Percentiles rank a stretch among this genome's conserved stretches.
Evolutionary conservation across 768 basidiomycete species (phyloP).

Genomic region (Hygrophorus pudorinus): DNA sequence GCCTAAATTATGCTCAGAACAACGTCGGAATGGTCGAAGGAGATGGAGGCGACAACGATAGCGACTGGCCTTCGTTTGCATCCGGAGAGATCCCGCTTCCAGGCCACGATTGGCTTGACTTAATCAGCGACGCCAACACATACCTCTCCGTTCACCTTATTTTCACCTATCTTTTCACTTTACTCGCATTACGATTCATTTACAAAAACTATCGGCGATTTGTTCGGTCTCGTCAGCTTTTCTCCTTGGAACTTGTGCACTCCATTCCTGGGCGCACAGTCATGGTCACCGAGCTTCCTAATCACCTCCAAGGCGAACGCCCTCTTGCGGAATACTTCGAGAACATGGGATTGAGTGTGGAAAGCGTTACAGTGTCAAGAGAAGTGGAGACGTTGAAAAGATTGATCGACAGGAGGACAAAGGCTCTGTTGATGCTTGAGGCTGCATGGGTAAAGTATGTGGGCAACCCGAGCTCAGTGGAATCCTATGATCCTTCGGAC

Average conservation of each 20-base stretch:
- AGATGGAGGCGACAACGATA: slow-evolving; percentile 34
- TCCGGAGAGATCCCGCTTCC: slow-evolving; percentile 25
- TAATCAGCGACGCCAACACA: slow-evolving; percentile 83
- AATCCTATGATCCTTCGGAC: slow-evolving; percentile 71
- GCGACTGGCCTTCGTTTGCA: slow-evolving; percentile 29
- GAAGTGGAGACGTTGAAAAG: slow-evolving; percentile 67
- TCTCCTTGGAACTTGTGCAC: slow-evolving; percentile 89
- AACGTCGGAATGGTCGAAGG: slow-evolving; percentile 7
- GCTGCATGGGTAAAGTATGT: slow-evolving; percentile 83
- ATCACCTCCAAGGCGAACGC: slow-evolving; percentile 77
- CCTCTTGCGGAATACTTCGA: slow-evolving; percentile 92
- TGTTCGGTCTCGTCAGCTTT: slow-evolving; percentile 84
- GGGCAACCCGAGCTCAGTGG: slow-evolving; percentile 85
- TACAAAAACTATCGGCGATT: slow-evolving; percentile 86
- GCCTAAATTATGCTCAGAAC: slow-evolving; percentile 1
- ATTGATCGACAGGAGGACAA: slow-evolving; percentile 71
- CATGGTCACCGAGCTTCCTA: slow-evolving; percentile 75
- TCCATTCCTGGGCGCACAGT: slow-evolving; percentile 92
- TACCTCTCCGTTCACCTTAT: slow-evolving; percentile 83
- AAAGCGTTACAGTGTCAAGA: slow-evolving; percentile 84
- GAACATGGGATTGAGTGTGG: slow-evolving; percentile 75
- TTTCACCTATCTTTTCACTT: slow-evolving; percentile 91
- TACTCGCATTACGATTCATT: slow-evolving; percentile 77
- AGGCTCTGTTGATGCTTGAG: slow-evolving; percentile 74
- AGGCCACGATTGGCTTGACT: slow-evolving; percentile 65